Evolutionary conservation across 1,284 basidiomycete genomes (phyloP).

Genomic region (Anthracocystis setariae): DNA sequence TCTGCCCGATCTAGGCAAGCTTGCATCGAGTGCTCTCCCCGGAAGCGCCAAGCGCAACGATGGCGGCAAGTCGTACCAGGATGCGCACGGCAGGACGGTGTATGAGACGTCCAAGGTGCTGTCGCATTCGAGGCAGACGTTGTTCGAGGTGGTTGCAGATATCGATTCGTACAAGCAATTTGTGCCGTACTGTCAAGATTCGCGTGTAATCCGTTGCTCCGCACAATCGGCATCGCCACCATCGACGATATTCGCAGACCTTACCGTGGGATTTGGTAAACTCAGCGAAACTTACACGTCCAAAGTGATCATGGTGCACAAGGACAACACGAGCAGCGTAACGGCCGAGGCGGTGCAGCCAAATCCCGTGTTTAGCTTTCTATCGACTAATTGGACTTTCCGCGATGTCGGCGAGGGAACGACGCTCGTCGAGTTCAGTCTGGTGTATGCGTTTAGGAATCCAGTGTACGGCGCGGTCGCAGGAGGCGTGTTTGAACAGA

Average conservation of each 20-base stretch:
- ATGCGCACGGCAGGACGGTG: conserved; percentile 28
- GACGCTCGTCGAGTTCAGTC: conserved; percentile 62
- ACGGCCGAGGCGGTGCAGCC: conserved; percentile 44
- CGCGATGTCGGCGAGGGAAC: conserved; percentile 14
- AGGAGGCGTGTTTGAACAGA: conserved; percentile 82
- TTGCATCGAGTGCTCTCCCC: conserved; percentile 29
- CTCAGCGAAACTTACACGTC: conserved; percentile 89
- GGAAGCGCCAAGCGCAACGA: not conserved
- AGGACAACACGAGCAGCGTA: conserved; percentile 70
- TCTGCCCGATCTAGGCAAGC: conserved; percentile 43
- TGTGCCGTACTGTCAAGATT: conserved; percentile 86
- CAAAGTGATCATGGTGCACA: conserved; percentile 77
- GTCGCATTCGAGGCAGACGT: conserved; percentile 70
- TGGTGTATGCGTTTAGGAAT: conserved; percentile 86
- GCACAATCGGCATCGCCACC: conserved; percentile 1
- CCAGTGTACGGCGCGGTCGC: conserved; percentile 85
- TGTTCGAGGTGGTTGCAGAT: conserved; percentile 88
- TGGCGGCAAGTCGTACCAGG: conserved; percentile 22
- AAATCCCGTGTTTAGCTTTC: conserved; percentile 82
- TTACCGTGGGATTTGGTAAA: conserved; percentile 86
- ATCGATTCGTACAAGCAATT: conserved; percentile 86
- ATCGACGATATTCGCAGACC: conserved; percentile 74
- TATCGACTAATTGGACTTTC: conserved; percentile 77
- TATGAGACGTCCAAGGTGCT: conserved; percentile 40
- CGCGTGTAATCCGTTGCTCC: conserved; percentile 77